phyloP scores from a whole-genome alignment of 805 yeast genomes.

The Candida ortonii region DNA sequence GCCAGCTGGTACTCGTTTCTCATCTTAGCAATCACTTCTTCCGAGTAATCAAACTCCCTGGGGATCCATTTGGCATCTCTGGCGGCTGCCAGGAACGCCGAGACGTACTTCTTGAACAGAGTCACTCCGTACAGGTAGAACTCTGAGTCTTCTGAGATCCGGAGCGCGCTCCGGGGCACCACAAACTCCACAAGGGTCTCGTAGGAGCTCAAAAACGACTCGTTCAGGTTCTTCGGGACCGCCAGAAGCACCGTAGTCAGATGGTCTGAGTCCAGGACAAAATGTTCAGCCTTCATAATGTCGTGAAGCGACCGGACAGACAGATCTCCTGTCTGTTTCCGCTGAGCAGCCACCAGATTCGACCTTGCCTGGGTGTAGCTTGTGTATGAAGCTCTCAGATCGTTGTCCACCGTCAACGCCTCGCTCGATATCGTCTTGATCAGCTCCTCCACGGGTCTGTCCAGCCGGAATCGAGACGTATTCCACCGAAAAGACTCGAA shows the following conservation, averaged over 20 bases:
- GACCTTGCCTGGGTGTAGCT: conserved; percentile 80
- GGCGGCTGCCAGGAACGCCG: conserved; percentile 63
- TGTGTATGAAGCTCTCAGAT: conserved; percentile 73
- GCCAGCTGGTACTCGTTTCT: conserved; percentile 79
- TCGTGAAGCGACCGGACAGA: conserved; percentile 89
- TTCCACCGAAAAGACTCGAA: conserved; percentile 85
- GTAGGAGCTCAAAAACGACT: conserved; percentile 64
- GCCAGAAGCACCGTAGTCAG: conserved; percentile 83
- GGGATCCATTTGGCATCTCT: conserved; percentile 91
- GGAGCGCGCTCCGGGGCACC: conserved; percentile 84
- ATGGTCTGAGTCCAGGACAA: conserved; percentile 83
- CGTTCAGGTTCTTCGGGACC: conserved; percentile 66
- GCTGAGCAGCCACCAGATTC: conserved; percentile 80
- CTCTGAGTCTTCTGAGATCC: conserved; percentile 71
- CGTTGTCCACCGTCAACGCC: conserved; percentile 79
- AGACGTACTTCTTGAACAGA: conserved; percentile 75
- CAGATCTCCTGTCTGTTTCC: conserved; percentile 91
- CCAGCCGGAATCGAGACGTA: conserved; percentile 78
- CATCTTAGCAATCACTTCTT: conserved; percentile 65
- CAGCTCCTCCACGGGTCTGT: conserved; percentile 76
- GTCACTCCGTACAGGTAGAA: conserved; percentile 74
- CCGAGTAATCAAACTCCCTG: conserved; percentile 86
- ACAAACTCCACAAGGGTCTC: conserved; percentile 79
- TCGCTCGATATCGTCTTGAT: conserved; percentile 69
- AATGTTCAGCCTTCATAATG: conserved; percentile 77